phyloP scores from a whole-genome alignment of 208 protist genomes.

The Novymonas esmeraldas region DNA sequence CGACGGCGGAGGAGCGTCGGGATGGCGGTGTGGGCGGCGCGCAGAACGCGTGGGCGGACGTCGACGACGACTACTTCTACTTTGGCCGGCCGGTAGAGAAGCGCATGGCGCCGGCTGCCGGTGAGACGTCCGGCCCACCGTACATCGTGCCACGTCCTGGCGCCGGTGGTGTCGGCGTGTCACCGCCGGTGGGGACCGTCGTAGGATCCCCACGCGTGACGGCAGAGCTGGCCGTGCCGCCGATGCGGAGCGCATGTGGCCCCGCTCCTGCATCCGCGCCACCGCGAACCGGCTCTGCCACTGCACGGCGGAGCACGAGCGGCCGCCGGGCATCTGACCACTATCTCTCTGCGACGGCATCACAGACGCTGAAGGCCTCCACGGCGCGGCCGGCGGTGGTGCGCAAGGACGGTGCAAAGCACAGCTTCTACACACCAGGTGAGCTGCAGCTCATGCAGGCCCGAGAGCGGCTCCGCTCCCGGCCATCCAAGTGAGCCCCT shows the following conservation, averaged over 20 bases:
- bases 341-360: conserved; percentile 23
- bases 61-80: conserved; percentile 87
- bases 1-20: neutral
- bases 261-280: neutral
- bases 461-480: conserved; percentile 51
- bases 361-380: conserved; percentile 19
- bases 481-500: conserved; percentile 6
- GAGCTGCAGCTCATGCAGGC: conserved; percentile 69
- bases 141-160: conserved; percentile 5
- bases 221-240: conserved; percentile 16
- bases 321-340: conserved; percentile 4
- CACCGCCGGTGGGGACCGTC: conserved; percentile 55
- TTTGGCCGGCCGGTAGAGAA: conserved; percentile 50
- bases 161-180: conserved; percentile 20
- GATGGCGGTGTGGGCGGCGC: neutral
- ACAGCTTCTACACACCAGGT: conserved; percentile 55
- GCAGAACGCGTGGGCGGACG: conserved; percentile 36
- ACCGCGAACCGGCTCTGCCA: conserved; percentile 3
- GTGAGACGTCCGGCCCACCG: conserved; percentile 6
- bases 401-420: conserved; percentile 18
- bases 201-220: conserved; percentile 38
- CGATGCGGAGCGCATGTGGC: neutral
- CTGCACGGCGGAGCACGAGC: neutral
- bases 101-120: conserved; percentile 1
- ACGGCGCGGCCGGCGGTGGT: conserved; percentile 15